Conservation (phyloP, 768 basidiomycete genomes). For the Hirschioporus abietinus region DNA sequence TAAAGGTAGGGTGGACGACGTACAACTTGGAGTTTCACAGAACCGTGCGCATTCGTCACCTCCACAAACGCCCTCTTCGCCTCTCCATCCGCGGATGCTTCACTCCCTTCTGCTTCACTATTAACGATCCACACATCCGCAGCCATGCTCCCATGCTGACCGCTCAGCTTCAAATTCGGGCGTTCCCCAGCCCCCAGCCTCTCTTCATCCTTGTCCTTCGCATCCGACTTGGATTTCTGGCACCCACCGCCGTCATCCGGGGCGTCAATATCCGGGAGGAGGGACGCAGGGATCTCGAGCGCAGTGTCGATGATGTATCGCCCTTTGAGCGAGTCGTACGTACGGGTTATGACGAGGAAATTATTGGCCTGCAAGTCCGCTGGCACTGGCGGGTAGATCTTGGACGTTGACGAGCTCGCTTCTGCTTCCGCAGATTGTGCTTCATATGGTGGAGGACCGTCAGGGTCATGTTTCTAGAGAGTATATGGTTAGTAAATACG, state of each 20-base stretch:
- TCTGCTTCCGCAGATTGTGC: no score
- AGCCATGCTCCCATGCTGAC: slow-evolving; percentile 14
- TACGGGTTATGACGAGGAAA: background rate
- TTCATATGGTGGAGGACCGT: background rate
- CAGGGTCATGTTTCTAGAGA: background rate
- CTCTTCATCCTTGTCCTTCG: background rate
- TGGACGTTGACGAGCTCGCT: background rate
- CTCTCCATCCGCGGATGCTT: no score
- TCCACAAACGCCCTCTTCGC: background rate
- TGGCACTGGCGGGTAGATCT: background rate
- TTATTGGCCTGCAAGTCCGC: background rate
- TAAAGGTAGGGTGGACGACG: background rate
- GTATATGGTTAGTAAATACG: no score
- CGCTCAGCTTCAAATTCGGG: slow-evolving; percentile 12
- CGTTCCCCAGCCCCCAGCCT: background rate
- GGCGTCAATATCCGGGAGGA: slow-evolving; percentile 11
- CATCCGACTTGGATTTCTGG: slow-evolving; percentile 8
- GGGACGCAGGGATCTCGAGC: slow-evolving; percentile 11
- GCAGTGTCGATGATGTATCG: slow-evolving; percentile 13
- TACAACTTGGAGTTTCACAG: background rate
- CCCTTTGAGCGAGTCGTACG: background rate
- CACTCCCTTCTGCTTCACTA: background rate
- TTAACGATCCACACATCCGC: slow-evolving; percentile 24
- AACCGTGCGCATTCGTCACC: background rate
- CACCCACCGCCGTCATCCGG: slow-evolving; percentile 3